Conservation (phyloP, 257 asterid species). For the Jacaranda mimosifolia region DNA sequence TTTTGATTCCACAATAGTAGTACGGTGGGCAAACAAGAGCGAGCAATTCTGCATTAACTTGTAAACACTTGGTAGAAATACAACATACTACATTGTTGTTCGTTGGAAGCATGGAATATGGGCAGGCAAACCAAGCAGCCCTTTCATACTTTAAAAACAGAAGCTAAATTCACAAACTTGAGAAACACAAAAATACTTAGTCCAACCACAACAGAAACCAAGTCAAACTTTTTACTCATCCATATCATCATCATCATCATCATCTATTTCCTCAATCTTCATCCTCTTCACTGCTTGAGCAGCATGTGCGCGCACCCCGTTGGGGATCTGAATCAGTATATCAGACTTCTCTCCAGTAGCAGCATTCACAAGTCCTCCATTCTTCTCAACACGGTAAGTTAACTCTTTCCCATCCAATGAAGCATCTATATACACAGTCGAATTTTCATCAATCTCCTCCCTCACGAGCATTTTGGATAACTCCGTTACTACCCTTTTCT, state of each 20-base stretch:
- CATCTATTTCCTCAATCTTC: slow-evolving; percentile 78
- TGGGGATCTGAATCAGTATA: slow-evolving; percentile 72
- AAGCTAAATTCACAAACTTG: background rate
- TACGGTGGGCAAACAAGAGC: background rate
- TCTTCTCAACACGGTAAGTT: slow-evolving; percentile 72
- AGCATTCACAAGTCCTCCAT: slow-evolving; percentile 86
- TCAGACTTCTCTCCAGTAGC: slow-evolving; percentile 79
- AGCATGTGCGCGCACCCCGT: slow-evolving; percentile 52
- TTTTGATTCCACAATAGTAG: too few relatives aligned
- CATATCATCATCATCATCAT: slow-evolving; percentile 84
- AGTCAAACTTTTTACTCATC: slow-evolving; percentile 39
- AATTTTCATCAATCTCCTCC: slow-evolving; percentile 89
- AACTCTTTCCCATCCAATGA: slow-evolving; percentile 49
- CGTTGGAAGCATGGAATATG: background rate
- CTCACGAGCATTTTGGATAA: slow-evolving; percentile 81
- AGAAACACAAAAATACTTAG: background rate
- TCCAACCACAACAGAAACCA: background rate
- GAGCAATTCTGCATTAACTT: background rate
- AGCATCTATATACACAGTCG: slow-evolving; percentile 77
- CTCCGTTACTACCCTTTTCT: slow-evolving; percentile 85
- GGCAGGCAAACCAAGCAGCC: background rate
- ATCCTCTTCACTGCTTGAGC: slow-evolving; percentile 83
- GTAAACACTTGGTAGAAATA: background rate
- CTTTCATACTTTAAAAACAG: background rate
- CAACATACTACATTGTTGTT: background rate